Evolutionary conservation across 192 early-diverging fungal species (phyloP).

Genomic region (Entomortierella beljakovae): DNA sequence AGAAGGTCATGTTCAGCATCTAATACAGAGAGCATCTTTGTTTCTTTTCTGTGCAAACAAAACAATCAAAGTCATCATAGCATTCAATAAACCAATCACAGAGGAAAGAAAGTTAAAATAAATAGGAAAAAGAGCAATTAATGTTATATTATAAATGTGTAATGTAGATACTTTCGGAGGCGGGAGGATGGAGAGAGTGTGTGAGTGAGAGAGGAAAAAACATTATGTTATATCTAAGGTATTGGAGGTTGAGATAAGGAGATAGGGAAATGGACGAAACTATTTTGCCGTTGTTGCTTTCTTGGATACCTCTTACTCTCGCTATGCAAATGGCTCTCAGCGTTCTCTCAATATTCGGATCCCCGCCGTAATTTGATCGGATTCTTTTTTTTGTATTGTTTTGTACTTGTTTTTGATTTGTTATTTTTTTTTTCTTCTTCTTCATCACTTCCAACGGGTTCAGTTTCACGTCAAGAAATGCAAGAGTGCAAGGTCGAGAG

Average conservation of each 20-base stretch:
- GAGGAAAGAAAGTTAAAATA: neutral
- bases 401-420: neutral
- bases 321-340: neutral
- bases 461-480: neutral
- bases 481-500: neutral
- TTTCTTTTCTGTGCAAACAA: neutral
- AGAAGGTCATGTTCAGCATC: neutral
- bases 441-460: neutral
- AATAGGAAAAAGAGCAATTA: constrained; percentile 3
- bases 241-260: neutral
- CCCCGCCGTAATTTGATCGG: neutral
- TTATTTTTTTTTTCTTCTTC: neutral
- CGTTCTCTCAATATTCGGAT: no score
- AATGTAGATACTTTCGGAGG: neutral
- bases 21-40: neutral
- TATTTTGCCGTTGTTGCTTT: neutral
- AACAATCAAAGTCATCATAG: no score
- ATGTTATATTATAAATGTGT: constrained; percentile 16
- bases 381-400: neutral
- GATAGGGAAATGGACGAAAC: neutral
- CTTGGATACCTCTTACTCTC: no score
- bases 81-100: no score
- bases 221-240: constrained; percentile 1
- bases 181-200: no score
- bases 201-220: constrained; percentile 7